phyloP scores from a whole-genome alignment of 108 stramenopile species.

The Cyclostephanos invisitatus region DNA sequence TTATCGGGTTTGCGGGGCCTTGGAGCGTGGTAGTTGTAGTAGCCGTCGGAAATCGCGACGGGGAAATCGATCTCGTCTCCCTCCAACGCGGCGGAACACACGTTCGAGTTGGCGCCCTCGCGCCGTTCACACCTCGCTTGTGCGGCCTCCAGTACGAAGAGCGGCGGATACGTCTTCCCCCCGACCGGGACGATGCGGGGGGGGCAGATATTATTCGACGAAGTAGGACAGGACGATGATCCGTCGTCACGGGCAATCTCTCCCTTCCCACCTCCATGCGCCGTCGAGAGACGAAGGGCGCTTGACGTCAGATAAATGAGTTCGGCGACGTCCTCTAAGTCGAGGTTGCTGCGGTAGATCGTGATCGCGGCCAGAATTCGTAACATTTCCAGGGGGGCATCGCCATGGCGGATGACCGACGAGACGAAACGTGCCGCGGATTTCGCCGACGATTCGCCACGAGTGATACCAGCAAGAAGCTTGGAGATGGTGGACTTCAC shows the following conservation, averaged over 20 bases:
- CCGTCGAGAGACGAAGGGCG: slow-evolving; percentile 6
- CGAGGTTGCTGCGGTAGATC: slow-evolving; percentile 58
- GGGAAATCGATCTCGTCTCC: slow-evolving; percentile 39
- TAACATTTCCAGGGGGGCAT: slow-evolving; percentile 15
- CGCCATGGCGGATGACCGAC: slow-evolving; percentile 5
- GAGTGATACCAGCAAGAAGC: slow-evolving; percentile 41
- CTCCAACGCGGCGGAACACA: slow-evolving; percentile 5
- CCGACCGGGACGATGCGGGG: slow-evolving; percentile 38
- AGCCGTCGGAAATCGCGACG: slow-evolving; percentile 59
- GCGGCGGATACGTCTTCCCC: slow-evolving; percentile 36
- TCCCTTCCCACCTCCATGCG: slow-evolving; percentile 10
- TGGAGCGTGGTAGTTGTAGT: slow-evolving; percentile 53
- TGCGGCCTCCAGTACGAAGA: slow-evolving; percentile 44
- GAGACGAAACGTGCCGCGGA: slow-evolving; percentile 33
- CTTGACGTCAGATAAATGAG: slow-evolving; percentile 29
- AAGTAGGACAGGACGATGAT: slow-evolving; percentile 27
- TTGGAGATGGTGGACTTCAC: slow-evolving; percentile 46
- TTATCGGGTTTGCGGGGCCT: slow-evolving; percentile 47
- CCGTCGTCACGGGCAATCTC: too few species aligned
- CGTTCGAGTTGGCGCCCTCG: slow-evolving; percentile 4
- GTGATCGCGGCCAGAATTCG: slow-evolving; percentile 48
- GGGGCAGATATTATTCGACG: slow-evolving; percentile 57
- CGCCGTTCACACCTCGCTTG: slow-evolving; percentile 42
- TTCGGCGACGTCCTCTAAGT: slow-evolving; percentile 51
- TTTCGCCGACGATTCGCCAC: slow-evolving; percentile 40